A percentile compares a stretch with the other conserved stretches of the same genome.
Conservation (phyloP, 106 monocot genomes). For the Dendrobium nobile region DNA sequence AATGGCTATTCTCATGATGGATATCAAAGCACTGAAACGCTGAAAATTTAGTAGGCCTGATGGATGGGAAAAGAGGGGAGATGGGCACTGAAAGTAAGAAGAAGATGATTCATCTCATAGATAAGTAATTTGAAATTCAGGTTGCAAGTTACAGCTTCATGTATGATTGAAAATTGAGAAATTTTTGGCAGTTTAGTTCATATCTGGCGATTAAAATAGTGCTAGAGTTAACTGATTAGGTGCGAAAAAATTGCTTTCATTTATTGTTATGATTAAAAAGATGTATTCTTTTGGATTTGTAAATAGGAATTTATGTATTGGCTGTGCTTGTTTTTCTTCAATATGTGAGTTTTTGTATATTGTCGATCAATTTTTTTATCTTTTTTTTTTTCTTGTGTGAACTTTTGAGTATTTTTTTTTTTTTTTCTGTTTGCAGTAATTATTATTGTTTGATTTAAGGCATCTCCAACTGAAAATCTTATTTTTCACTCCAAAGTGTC, state of each 20-base stretch:
- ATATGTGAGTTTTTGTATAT: not conserved
- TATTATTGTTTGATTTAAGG: too few species aligned
- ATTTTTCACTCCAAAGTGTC: too few species aligned
- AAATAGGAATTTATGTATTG: constrained; percentile 1
- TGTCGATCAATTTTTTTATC: not conserved
- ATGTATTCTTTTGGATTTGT: not conserved
- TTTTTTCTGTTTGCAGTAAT: too few species aligned
- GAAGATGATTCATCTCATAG: too few species aligned
- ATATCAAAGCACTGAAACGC: not conserved
- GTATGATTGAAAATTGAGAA: not conserved
- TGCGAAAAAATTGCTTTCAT: not conserved
- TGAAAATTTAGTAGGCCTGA: not conserved
- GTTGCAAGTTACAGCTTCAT: not conserved
- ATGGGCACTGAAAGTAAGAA: not conserved
- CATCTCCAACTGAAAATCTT: too few species aligned
- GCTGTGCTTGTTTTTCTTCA: not conserved
- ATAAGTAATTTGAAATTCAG: too few species aligned
- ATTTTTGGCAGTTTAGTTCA: not conserved
- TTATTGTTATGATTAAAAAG: not conserved
- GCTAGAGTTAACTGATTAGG: not conserved
- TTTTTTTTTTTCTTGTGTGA: too few species aligned
- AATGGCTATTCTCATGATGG: not conserved
- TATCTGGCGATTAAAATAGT: not conserved
- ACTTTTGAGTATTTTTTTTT: too few species aligned
- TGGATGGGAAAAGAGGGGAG: not conserved